Conservation (phyloP, 2,329 filamentous ascomycete genomes). For the Beauveria varroae region DNA sequence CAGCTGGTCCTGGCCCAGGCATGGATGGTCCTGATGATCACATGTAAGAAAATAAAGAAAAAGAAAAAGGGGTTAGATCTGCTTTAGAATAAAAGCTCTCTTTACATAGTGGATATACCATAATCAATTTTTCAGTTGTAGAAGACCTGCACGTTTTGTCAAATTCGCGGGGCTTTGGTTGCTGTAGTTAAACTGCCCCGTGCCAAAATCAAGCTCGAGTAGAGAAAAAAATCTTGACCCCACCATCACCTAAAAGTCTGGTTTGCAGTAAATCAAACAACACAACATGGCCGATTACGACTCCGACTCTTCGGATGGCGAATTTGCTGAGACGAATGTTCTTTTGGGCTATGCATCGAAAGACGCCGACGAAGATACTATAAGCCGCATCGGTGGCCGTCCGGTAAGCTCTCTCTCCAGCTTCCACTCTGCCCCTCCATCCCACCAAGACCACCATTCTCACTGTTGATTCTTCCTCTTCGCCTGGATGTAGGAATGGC, state of each 20-base stretch:
- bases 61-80: slow-evolving; percentile 27
- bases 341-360: slow-evolving; percentile 82
- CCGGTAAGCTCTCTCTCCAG: slow-evolving; percentile 54
- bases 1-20: slow-evolving; percentile 54
- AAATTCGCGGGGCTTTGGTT: not conserved
- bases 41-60: slow-evolving; percentile 28
- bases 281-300: slow-evolving; percentile 67
- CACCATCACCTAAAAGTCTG: slow-evolving; percentile 22
- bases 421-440: not conserved
- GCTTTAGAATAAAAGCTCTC: slow-evolving; percentile 30
- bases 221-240: slow-evolving; percentile 33
- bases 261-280: not conserved
- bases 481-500: slow-evolving; percentile 60
- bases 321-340: slow-evolving; percentile 76
- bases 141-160: not conserved
- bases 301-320: slow-evolving; percentile 70
- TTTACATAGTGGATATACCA: slow-evolving; percentile 19
- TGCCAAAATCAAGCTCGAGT: slow-evolving; percentile 11
- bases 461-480: not conserved
- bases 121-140: not conserved
- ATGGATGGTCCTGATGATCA: slow-evolving; percentile 54
- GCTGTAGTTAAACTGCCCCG: slow-evolving; percentile 17
- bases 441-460: not conserved
- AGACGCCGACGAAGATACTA: slow-evolving; percentile 70
- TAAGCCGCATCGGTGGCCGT: slow-evolving; percentile 80